Evolutionary conservation across 768 basidiomycete species (phyloP), one percentile per base, ranked within the genome.

Genomic region (Tulasnella sp.): DNA sequence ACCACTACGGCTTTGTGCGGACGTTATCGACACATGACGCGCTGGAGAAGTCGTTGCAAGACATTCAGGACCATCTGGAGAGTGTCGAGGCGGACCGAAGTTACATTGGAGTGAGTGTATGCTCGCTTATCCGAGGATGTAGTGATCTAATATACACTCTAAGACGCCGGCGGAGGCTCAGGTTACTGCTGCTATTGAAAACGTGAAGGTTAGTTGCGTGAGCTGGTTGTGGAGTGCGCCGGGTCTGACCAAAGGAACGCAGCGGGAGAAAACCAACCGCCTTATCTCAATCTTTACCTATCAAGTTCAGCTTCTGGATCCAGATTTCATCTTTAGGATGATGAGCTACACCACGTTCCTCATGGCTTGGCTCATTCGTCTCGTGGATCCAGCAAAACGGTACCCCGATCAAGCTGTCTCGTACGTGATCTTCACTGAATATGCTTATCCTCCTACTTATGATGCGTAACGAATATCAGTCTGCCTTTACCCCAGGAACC

Each of bases 281-380:
- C 89, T 89, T 70, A 86, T 90, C n/a, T 88, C 90, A 23, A 90
- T 96, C 78, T 85, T 93, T 55, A 91, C 96, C 0, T 96, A 89
- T 82, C 91, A 95, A 75, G 91, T 92, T 0, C 95, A 96, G 79
- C 87, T 99, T 1, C 86, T 92, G 39, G 96, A 98, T 82, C 94
- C 94, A 9, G 94, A 94, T 80, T 87, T 96, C 78, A 87, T 93
- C 55, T 90, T 91, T 82, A 89, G 91, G 77, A 91, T 89, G 32
- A 90, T 95, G 69, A 90, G 89, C 23, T 98, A 96, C 84, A 91
- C 90, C n/a, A 92, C 89, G 81, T 96, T 98, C 84, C 87, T 95
- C 51, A 96, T 96, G 76, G 92, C 93, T 0, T 99, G 97, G 97
- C 86, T 99, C 69, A 92, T 98, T 77, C 90, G 96, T 18, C 89